These are phyloP conservation scores for Cylindrotheca closterium DNA, from an alignment of 108 stramenopile genomes.

Conservation along the genomic window DNA sequence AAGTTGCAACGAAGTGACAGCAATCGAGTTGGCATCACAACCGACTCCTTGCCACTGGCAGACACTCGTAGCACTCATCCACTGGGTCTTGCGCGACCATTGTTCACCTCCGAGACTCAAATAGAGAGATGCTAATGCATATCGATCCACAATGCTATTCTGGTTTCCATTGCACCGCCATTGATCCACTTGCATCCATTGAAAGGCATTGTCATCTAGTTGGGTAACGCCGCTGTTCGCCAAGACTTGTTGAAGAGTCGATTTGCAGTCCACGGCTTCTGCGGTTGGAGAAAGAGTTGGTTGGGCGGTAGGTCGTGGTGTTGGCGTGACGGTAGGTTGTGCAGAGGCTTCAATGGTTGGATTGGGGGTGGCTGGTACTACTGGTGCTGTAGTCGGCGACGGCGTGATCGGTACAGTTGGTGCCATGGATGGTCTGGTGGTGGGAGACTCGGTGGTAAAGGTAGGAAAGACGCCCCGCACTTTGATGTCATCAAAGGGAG, in stretches of 20 bases:
- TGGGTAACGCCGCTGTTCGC: background rate
- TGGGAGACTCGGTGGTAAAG: background rate
- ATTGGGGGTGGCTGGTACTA: background rate
- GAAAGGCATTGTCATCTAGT: background rate
- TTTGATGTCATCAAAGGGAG: background rate
- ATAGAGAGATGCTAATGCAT: background rate
- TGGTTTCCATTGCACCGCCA: background rate
- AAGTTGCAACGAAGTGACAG: background rate
- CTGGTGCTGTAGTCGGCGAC: background rate
- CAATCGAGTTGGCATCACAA: background rate
- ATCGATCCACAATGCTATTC: background rate
- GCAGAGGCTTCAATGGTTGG: background rate
- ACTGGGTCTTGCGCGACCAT: background rate
- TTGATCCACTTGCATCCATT: background rate
- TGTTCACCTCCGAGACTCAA: background rate
- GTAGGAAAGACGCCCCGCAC: background rate
- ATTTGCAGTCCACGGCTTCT: background rate
- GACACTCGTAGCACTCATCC: background rate
- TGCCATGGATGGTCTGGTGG: background rate
- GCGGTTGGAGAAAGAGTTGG: too few species aligned
- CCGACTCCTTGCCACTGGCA: background rate
- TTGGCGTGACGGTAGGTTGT: background rate
- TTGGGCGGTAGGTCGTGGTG: too few species aligned
- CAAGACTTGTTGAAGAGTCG: background rate
- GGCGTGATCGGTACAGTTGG: too few species aligned